Conservation (phyloP, 495 filamentous ascomycete genomes). For the Xylaria scruposa region DNA sequence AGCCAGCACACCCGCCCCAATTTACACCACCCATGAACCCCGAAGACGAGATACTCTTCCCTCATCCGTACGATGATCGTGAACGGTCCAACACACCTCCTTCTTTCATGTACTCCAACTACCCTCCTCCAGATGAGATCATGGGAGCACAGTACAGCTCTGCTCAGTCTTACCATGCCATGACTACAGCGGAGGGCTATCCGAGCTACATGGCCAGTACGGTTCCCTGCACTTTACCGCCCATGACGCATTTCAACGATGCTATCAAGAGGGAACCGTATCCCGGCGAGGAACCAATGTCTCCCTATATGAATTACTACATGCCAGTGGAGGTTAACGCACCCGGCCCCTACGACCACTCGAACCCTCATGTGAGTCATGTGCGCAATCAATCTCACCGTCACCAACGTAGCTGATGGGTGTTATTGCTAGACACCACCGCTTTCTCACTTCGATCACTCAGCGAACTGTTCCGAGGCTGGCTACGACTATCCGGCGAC, state of each 20-base stretch:
- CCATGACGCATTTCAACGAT: conserved; percentile 67
- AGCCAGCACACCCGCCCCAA: conserved; percentile 67
- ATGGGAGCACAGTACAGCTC: conserved; percentile 68
- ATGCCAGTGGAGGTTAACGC: conserved; percentile 76
- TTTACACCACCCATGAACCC: conserved; percentile 66
- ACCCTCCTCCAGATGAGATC: conserved; percentile 71
- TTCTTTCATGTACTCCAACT: conserved; percentile 68
- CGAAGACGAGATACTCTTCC: conserved; percentile 58
- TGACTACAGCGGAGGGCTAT: conserved; percentile 68
- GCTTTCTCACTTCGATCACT: conserved; percentile 82
- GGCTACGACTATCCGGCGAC: conserved; percentile 69
- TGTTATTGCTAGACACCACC: conserved; percentile 75
- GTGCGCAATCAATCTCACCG: conserved; percentile 45
- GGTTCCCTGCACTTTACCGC: conserved; percentile 66
- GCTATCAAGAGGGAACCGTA: conserved; percentile 65
- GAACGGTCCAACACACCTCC: conserved; percentile 77
- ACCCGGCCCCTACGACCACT: conserved; percentile 63
- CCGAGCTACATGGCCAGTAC: conserved; percentile 67
- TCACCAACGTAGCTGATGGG: conserved; percentile 56
- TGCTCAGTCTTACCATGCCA: conserved; percentile 66
- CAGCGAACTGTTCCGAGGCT: conserved; percentile 65
- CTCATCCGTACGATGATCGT: conserved; percentile 53
- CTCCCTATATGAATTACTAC: conserved; percentile 78
- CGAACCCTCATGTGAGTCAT: conserved; percentile 73
- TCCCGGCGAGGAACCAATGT: conserved; percentile 70